A percentile compares a stretch with the other conserved stretches of the same genome.
Conservation (phyloP, 202 grass and related monocot species). For the Brachypodium distachyon region DNA sequence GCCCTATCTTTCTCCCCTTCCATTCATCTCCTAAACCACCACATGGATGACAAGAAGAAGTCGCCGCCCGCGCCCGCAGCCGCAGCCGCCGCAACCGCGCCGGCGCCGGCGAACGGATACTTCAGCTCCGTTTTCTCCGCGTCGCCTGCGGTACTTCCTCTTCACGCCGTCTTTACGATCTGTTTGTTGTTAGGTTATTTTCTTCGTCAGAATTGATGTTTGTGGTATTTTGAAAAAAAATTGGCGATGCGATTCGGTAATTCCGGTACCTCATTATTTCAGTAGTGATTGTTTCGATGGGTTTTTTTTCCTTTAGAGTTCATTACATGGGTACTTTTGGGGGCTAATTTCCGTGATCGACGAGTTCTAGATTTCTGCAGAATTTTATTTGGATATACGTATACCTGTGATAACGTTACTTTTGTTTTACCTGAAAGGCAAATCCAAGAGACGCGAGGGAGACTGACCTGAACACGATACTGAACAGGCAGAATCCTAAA, state of each 20-base stretch:
- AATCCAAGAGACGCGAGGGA: constrained; percentile 48
- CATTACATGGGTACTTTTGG: not conserved
- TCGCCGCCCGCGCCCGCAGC: not conserved
- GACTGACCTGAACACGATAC: constrained; percentile 37
- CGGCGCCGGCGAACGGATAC: constrained; percentile 25
- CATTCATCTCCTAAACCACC: not conserved
- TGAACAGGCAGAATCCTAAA: constrained; percentile 51
- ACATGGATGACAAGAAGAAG: constrained; percentile 57
- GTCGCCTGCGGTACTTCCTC: constrained; percentile 22
- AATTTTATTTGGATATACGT: not conserved
- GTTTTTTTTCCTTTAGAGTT: not conserved
- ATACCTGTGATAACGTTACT: not conserved
- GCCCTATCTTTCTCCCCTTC: constrained; percentile 9
- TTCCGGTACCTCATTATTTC: not conserved
- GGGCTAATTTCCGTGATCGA: not conserved
- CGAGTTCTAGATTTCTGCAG: not conserved
- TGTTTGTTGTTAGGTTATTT: not conserved
- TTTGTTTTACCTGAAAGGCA: constrained; percentile 23
- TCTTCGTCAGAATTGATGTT: not conserved
- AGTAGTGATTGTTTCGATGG: not conserved
- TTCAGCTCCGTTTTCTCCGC: constrained; percentile 60
- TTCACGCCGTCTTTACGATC: not conserved
- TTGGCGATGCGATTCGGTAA: not conserved
- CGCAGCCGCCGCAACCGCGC: not conserved
- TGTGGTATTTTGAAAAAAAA: no score